These are phyloP conservation scores for Polychytrium aggregatum DNA, from an alignment of 192 early-diverging fungal species.

Conservation along the genomic window DNA sequence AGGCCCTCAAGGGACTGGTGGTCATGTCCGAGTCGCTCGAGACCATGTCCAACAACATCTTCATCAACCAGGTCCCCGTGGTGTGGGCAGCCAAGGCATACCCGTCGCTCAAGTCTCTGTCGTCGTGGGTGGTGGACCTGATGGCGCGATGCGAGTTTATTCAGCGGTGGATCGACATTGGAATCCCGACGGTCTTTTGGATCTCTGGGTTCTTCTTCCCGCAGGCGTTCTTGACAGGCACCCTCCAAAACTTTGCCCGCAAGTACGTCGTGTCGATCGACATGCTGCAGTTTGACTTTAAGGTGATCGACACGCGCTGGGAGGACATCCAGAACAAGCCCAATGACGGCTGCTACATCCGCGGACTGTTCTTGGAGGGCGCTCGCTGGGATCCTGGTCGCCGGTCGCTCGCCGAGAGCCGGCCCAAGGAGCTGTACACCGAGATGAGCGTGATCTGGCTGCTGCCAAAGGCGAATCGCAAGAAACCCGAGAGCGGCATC, in stretches of 20 bases:
- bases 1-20: slow-evolving; percentile 43
- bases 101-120: slow-evolving; percentile 43
- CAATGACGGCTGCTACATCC: slow-evolving; percentile 46
- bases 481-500: slow-evolving; percentile 33
- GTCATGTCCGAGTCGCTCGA: slow-evolving; percentile 46
- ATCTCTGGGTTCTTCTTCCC: slow-evolving; percentile 54
- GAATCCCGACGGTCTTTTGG: slow-evolving; percentile 46
- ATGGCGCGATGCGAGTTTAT: slow-evolving; percentile 40
- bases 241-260: slow-evolving; percentile 46
- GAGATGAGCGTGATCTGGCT: slow-evolving; percentile 51
- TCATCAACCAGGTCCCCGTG: slow-evolving; percentile 41
- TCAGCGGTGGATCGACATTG: slow-evolving; percentile 46
- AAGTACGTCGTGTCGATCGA: slow-evolving; percentile 51
- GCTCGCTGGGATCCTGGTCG: slow-evolving; percentile 41
- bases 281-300: slow-evolving; percentile 44
- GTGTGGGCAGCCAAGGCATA: slow-evolving; percentile 44
- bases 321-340: slow-evolving; percentile 39
- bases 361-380: slow-evolving; percentile 47
- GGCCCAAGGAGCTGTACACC: slow-evolving; percentile 48
- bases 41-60: slow-evolving; percentile 43
- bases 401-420: slow-evolving; percentile 27
- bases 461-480: slow-evolving; percentile 42
- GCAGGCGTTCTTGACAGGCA: slow-evolving; percentile 48
- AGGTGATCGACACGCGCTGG: slow-evolving; percentile 37
- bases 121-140: slow-evolving; percentile 40